Evolutionary conservation across 75 land plant genomes (phyloP).

Genomic region (Ceratopteris richardii): DNA sequence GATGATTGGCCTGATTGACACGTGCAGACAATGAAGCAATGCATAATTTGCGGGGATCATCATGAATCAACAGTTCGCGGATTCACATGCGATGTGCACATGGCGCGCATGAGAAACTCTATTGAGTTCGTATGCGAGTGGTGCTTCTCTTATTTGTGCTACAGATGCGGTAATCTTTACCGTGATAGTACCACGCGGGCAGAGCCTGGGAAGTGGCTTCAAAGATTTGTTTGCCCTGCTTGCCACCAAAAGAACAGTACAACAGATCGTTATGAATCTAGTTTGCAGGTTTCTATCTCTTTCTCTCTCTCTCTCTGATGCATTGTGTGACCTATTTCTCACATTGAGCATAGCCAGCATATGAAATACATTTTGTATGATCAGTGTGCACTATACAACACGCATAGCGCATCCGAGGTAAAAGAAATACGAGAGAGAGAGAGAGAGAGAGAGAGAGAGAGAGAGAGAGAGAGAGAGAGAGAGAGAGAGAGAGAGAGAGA

Average conservation of each 20-base stretch:
- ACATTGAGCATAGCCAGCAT: too few species aligned
- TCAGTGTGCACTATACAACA: too few species aligned
- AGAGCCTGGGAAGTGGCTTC: slow-evolving; percentile 4
- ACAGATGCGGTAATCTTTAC: background rate
- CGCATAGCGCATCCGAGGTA: too few species aligned
- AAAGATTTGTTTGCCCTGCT: background rate
- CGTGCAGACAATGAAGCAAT: background rate
- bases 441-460: too few species aligned
- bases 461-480: too few species aligned
- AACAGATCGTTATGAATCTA: background rate
- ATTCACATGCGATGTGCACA: background rate
- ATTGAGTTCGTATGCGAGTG: background rate
- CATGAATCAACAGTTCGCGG: background rate
- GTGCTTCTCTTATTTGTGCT: slow-evolving; percentile 4
- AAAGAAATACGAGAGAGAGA: too few species aligned
- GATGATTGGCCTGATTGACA: too few species aligned
- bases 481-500: too few species aligned
- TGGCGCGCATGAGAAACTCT: background rate
- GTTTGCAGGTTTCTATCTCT: background rate
- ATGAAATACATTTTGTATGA: too few species aligned
- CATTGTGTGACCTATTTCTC: too few species aligned
- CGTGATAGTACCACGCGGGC: slow-evolving; percentile 2
- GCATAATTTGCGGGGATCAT: background rate
- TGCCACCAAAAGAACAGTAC: background rate
- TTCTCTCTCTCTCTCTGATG: background rate